A percentile compares a stretch with the other conserved stretches of the same genome.
Evolutionary conservation across 768 basidiomycete genomes (phyloP).

Genomic region (Boletus patriciae): DNA sequence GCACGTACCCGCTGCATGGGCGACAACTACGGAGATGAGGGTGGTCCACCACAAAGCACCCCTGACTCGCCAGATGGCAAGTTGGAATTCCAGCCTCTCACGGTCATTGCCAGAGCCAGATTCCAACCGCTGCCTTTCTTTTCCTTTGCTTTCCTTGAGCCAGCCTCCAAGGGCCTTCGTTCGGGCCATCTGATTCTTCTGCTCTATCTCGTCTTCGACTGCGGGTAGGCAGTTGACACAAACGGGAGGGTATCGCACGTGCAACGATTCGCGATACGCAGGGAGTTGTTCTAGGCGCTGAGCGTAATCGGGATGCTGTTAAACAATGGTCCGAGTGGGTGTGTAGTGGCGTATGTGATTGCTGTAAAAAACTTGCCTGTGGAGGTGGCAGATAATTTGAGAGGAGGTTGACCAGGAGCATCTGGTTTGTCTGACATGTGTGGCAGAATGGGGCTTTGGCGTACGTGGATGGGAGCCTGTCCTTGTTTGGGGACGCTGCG

Average conservation of each 20-base stretch:
- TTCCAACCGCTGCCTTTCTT: constrained; percentile 51
- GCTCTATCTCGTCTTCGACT: constrained; percentile 79
- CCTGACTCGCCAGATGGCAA: constrained; percentile 66
- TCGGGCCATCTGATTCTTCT: constrained; percentile 80
- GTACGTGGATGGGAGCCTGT: constrained; percentile 64
- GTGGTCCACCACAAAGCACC: constrained; percentile 65
- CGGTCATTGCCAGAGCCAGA: constrained; percentile 41
- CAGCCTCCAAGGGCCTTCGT: constrained; percentile 72
- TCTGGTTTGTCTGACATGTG: constrained; percentile 90
- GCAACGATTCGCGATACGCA: constrained; percentile 71
- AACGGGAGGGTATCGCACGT: constrained; percentile 84
- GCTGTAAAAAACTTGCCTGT: constrained; percentile 48
- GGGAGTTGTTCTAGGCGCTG: constrained; percentile 62
- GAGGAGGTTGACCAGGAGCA: constrained; percentile 79
- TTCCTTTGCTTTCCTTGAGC: constrained; percentile 66
- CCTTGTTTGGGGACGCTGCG: constrained; percentile 66
- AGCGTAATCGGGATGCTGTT: constrained; percentile 73
- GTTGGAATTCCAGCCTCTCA: constrained; percentile 47
- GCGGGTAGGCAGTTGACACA: constrained; percentile 72
- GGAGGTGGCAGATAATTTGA: constrained; percentile 85
- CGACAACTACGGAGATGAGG: constrained; percentile 41
- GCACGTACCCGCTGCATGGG: constrained; percentile 49
- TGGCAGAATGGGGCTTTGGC: constrained; percentile 72
- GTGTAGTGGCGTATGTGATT: background rate
- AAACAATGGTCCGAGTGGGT: background rate